These are phyloP conservation scores for Sclerotinia minor DNA, from an alignment of 2,329 filamentous ascomycete genomes.

Conservation along the genomic window DNA sequence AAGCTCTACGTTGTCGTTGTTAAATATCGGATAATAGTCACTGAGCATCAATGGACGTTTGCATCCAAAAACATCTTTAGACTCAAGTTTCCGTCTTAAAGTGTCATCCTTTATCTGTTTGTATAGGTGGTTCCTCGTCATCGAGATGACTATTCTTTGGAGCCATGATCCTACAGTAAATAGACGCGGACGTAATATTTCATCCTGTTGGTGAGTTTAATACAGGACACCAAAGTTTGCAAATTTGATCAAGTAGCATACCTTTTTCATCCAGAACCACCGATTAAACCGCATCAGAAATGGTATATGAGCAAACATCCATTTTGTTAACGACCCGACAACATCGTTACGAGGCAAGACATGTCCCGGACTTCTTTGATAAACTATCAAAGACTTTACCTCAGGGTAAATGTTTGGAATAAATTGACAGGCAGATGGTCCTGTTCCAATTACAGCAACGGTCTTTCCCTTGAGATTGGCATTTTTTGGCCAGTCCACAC, in stretches of 20 bases:
- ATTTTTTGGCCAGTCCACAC: slow-evolving; percentile 15
- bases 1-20: slow-evolving; percentile 10
- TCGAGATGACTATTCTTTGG: not conserved
- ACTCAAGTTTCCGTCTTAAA: slow-evolving; percentile 6
- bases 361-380: slow-evolving; percentile 17
- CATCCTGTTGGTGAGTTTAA: not conserved
- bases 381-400: slow-evolving; percentile 7
- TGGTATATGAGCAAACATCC: slow-evolving; percentile 14
- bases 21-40: slow-evolving; percentile 13
- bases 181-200: not conserved
- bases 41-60: slow-evolving; percentile 7
- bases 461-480: slow-evolving; percentile 8
- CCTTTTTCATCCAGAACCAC: slow-evolving; percentile 1
- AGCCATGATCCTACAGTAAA: slow-evolving; percentile 3
- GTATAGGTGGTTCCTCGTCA: not conserved
- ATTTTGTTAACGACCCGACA: slow-evolving; percentile 13
- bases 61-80: slow-evolving; percentile 17
- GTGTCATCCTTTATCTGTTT: slow-evolving; percentile 7
- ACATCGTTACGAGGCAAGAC: slow-evolving; percentile 8
- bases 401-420: slow-evolving; percentile 9
- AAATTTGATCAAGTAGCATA: not conserved
- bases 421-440: slow-evolving; percentile 17
- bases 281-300: not conserved
- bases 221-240: not conserved
- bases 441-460: slow-evolving; percentile 7